A percentile compares a stretch with the other conserved stretches of the same genome.
These are phyloP conservation scores for Aspergillus sp. DNA, from an alignment of 2,329 filamentous ascomycete genomes.

Conservation along the genomic window DNA sequence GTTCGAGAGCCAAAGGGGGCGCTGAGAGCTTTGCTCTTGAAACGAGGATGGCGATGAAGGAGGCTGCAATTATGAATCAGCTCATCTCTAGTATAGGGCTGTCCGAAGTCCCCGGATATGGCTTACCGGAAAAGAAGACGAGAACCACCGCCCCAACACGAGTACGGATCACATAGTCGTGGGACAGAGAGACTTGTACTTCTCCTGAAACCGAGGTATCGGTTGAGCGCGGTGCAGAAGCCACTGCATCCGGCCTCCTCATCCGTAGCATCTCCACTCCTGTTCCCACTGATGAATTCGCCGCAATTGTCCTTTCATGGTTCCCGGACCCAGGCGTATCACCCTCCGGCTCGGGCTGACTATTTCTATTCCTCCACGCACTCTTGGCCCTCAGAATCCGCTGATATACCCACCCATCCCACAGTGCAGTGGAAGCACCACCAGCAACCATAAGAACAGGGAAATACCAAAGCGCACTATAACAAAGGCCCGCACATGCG, in stretches of 20 bases:
- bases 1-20: constrained; percentile 52
- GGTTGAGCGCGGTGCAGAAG: neutral
- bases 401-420: constrained; percentile 57
- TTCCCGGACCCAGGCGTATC: too few species aligned
- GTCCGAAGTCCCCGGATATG: too few species aligned
- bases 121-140: constrained; percentile 50
- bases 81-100: too few species aligned
- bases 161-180: constrained; percentile 37
- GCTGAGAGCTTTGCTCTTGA: constrained; percentile 40
- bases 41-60: constrained; percentile 59
- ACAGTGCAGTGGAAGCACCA: constrained; percentile 54
- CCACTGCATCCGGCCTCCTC: neutral
- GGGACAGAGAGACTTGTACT: neutral
- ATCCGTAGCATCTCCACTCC: neutral
- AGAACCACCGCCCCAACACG: constrained; percentile 40
- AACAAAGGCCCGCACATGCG: constrained; percentile 65
- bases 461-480: constrained; percentile 75
- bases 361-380: constrained; percentile 19
- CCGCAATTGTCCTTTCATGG: neutral
- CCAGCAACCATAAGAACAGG: constrained; percentile 61
- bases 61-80: constrained; percentile 28
- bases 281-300: neutral
- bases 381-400: constrained; percentile 34
- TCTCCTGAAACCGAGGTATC: neutral
- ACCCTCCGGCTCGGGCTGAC: constrained; percentile 4